Evolutionary conservation across 805 yeast genomes (phyloP).

Genomic region (Ascoidea tarda): DNA sequence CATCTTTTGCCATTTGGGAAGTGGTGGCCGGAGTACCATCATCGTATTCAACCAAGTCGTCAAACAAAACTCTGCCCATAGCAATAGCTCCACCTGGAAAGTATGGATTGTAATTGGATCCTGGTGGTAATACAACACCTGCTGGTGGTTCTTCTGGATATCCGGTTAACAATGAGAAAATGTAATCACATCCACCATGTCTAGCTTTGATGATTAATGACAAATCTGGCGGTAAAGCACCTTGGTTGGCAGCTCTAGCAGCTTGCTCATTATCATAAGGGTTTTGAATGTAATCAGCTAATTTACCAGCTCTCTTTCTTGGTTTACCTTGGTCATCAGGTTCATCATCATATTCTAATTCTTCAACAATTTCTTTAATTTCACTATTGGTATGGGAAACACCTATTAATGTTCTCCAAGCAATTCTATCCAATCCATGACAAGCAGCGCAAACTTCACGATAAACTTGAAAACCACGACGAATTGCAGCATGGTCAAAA

Average conservation of each 20-base stretch:
- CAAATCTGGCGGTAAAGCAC: constrained; percentile 97
- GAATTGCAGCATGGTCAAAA: constrained; percentile 88
- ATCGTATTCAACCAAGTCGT: constrained; percentile 94
- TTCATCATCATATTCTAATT: constrained; percentile 96
- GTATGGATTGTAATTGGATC: constrained; percentile 97
- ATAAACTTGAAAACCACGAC: constrained; percentile 99
- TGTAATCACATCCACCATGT: constrained; percentile 95
- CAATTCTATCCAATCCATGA: constrained; percentile 91
- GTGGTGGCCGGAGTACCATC: constrained; percentile 99
- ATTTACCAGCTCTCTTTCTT: constrained; percentile 95
- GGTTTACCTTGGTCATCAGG: constrained; percentile 95
- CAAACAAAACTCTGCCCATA: constrained; percentile 97
- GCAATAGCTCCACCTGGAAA: constrained; percentile 99
- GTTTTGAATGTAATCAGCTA: constrained; percentile 87
- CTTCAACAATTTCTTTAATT: constrained; percentile 88
- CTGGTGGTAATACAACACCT: constrained; percentile 86
- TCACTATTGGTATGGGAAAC: constrained; percentile 87
- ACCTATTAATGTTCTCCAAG: constrained; percentile 97
- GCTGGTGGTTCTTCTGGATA: constrained; percentile 99
- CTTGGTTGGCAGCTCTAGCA: constrained; percentile 98
- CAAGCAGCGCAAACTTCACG: constrained; percentile 99
- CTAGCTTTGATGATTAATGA: constrained; percentile 96
- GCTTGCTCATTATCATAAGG: constrained; percentile 98
- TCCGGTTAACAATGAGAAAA: constrained; percentile 90
- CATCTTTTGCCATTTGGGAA: constrained; percentile 99